These are phyloP conservation scores for Cicer cuneatum DNA, from an alignment of 306 rosid species.

Conservation along the genomic window DNA sequence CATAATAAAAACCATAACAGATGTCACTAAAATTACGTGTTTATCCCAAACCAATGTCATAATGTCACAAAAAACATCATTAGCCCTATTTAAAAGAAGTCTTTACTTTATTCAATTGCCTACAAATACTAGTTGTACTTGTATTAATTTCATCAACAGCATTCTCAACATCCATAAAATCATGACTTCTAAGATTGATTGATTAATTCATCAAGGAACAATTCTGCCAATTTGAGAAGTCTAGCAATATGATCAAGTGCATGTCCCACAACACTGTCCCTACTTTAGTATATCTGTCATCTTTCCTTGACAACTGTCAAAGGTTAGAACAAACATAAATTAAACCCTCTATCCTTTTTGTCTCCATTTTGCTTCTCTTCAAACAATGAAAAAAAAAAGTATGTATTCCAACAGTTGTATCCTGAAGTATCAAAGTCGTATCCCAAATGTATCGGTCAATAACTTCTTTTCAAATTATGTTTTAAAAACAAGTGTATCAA, in stretches of 20 bases:
- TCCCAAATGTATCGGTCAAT: background rate
- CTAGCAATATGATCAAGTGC: background rate
- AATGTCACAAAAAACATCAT: background rate
- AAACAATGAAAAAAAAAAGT: constrained; percentile 8
- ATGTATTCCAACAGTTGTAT: background rate
- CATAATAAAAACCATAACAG: constrained; percentile 4
- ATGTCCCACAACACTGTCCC: background rate
- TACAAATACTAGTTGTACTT: background rate
- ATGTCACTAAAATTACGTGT: background rate
- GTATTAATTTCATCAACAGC: constrained; percentile 9
- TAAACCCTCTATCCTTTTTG: background rate
- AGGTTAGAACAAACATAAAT: constrained; percentile 5
- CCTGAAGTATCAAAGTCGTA: background rate
- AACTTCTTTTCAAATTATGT: background rate
- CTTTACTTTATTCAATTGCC: constrained; percentile 6
- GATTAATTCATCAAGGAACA: background rate
- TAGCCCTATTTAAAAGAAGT: background rate
- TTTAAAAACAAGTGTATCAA: background rate
- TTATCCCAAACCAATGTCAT: background rate
- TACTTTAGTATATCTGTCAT: background rate
- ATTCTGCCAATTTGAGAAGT: background rate
- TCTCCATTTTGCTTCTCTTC: background rate
- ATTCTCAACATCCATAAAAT: constrained; percentile 7
- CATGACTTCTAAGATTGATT: background rate
- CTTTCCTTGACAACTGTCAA: constrained; percentile 15